phyloP scores from a whole-genome alignment of 352 stramenopile species.

The Aphanomyces euteiches region DNA sequence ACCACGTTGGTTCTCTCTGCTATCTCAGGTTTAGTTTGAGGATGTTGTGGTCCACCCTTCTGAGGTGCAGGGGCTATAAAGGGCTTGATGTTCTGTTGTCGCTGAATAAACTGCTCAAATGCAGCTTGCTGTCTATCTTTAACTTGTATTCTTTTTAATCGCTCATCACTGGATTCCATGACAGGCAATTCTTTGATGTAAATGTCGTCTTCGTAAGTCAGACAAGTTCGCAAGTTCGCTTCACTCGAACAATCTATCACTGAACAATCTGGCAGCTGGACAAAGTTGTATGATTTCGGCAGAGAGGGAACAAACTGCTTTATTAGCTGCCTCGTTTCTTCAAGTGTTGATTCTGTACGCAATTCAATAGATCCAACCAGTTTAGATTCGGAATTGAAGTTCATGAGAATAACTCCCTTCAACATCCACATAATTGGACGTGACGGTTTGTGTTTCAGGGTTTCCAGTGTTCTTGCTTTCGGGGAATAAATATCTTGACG shows the following conservation, averaged over 20 bases:
- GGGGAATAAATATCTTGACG: background rate
- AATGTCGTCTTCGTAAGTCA: slow-evolving; percentile 2
- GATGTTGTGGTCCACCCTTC: background rate
- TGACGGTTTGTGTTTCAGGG: background rate
- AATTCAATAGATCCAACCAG: slow-evolving; percentile 18
- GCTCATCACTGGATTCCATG: slow-evolving; percentile 7
- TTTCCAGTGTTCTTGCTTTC: background rate
- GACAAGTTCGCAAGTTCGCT: background rate
- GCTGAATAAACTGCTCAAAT: slow-evolving; percentile 27
- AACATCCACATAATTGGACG: background rate
- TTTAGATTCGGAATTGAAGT: background rate
- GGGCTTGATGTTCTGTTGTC: slow-evolving; percentile 10
- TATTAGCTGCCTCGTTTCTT: slow-evolving; percentile 17
- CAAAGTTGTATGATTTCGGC: slow-evolving; percentile 16
- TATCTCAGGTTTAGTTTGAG: no score
- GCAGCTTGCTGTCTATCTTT: slow-evolving; percentile 29
- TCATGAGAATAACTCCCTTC: background rate
- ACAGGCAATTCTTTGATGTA: background rate
- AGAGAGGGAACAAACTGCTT: background rate
- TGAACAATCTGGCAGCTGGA: background rate
- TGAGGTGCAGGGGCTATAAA: slow-evolving; percentile 3
- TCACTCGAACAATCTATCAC: background rate
- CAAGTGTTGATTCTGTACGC: background rate
- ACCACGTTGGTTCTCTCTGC: no score
- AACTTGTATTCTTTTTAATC: background rate